Evolutionary conservation across 495 filamentous ascomycete species (phyloP).

Genomic region (Daldinia caldariorum): DNA sequence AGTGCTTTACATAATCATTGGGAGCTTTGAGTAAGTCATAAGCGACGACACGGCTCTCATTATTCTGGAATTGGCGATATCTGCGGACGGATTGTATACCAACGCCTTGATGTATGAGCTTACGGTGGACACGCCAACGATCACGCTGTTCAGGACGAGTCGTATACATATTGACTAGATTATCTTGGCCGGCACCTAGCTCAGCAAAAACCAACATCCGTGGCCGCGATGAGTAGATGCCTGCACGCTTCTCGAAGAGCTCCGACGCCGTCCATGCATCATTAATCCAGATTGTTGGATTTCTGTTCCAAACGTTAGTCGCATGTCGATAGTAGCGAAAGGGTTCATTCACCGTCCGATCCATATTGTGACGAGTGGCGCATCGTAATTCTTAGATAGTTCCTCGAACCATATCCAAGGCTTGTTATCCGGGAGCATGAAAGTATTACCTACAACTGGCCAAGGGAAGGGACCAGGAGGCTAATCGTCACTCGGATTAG

Average conservation of each 20-base stretch:
- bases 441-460: conserved; percentile 66
- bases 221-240: conserved; percentile 64
- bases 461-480: conserved; percentile 65
- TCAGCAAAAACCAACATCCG: conserved; percentile 69
- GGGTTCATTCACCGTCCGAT: conserved; percentile 58
- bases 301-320: conserved; percentile 45
- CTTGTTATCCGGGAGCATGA: conserved; percentile 66
- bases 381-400: conserved; percentile 62
- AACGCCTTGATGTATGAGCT: conserved; percentile 69
- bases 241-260: conserved; percentile 65
- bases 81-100: conserved; percentile 68
- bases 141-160: conserved; percentile 61
- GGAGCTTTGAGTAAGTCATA: conserved; percentile 61
- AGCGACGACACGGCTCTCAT: conserved; percentile 63
- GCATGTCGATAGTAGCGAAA: neutral
- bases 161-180: conserved; percentile 66
- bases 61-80: conserved; percentile 69
- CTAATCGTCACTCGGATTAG: conserved; percentile 43
- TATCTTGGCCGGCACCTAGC: conserved; percentile 66
- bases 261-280: conserved; percentile 69
- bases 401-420: conserved; percentile 73
- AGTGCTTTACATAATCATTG: conserved; percentile 66
- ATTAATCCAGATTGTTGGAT: conserved; percentile 72
- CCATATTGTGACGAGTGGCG: conserved; percentile 70
- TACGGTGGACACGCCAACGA: conserved; percentile 69